Conservation (phyloP, 2,329 filamentous ascomycete genomes). For the Pseudocercospora crystallina region DNA sequence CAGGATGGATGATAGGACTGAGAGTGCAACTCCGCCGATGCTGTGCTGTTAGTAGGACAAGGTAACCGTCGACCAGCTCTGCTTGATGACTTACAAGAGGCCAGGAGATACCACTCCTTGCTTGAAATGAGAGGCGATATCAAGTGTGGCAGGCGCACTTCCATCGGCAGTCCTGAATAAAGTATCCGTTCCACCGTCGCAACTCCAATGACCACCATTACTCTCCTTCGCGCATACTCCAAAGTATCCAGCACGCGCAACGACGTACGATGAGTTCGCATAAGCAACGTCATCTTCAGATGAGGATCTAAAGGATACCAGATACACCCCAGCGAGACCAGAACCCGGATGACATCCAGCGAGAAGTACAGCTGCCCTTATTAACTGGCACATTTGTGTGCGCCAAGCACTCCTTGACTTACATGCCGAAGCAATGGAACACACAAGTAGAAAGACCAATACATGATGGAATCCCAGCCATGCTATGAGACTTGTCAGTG, state of each 20-base stretch:
- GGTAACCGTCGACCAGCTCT: too few species aligned
- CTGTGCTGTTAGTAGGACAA: neutral
- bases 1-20: slow-evolving; percentile 5
- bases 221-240: slow-evolving; percentile 12
- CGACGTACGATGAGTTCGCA: neutral
- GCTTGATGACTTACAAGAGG: too few species aligned
- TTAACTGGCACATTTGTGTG: too few species aligned
- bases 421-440: too few species aligned
- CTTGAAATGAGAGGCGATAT: slow-evolving; percentile 4
- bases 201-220: slow-evolving; percentile 6
- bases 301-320: neutral
- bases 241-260: slow-evolving; percentile 13
- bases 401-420: too few species aligned
- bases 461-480: too few species aligned
- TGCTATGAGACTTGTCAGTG: too few species aligned
- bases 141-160: slow-evolving; percentile 7
- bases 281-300: neutral
- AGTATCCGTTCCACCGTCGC: slow-evolving; percentile 5
- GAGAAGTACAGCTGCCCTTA: slow-evolving; percentile 4
- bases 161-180: slow-evolving; percentile 1
- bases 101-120: slow-evolving; percentile 15
- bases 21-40: slow-evolving; percentile 13
- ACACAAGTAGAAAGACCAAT: too few species aligned
- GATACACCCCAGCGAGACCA: neutral
- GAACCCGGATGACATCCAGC: slow-evolving; percentile 2